Percentiles rank a stretch among this genome's conserved stretches.
phyloP scores from a whole-genome alignment of 2,329 filamentous ascomycete genomes.

The Scopulariopsis brevicaulis region DNA sequence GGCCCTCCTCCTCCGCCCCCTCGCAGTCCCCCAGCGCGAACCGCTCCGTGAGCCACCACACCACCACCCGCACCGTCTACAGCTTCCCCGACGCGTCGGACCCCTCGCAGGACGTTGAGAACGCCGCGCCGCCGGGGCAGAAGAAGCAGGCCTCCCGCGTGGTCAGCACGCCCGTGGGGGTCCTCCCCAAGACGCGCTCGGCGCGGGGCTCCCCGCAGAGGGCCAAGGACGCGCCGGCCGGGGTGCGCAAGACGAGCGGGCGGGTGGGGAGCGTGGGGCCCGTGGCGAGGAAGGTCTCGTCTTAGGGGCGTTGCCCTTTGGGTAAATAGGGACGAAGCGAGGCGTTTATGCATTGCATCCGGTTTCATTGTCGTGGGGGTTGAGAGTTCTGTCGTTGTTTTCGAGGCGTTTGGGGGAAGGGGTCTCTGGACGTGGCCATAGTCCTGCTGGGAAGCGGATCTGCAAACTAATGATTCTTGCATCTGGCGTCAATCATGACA shows the following conservation, averaged over 20 bases:
- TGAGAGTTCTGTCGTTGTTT: too few relatives aligned
- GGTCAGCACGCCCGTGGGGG: conserved; percentile 33
- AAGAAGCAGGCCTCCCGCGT: conserved; percentile 26
- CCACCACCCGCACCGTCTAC: conserved; percentile 33
- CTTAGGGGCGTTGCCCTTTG: too few relatives aligned
- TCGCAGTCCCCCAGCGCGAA: background rate
- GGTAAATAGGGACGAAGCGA: too few relatives aligned
- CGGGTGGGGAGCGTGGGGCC: conserved; percentile 49
- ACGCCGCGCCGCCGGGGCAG: conserved; percentile 39
- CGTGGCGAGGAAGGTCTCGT: conserved; percentile 39
- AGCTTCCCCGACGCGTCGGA: conserved; percentile 42
- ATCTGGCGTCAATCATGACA: background rate
- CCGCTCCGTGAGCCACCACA: conserved; percentile 63
- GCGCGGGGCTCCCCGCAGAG: conserved; percentile 41
- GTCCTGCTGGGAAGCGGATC: background rate
- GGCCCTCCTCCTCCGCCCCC: conserved; percentile 28
- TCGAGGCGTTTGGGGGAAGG: too few relatives aligned
- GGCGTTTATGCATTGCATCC: too few relatives aligned
- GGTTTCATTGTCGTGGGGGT: too few relatives aligned
- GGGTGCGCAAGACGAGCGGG: conserved; percentile 55
- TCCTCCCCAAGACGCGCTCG: conserved; percentile 54
- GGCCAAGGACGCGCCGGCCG: conserved; percentile 19
- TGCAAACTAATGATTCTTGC: background rate
- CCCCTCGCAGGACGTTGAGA: conserved; percentile 59
- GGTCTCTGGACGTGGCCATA: too few relatives aligned